Base-by-base conservation (phyloP, 805 yeast species). In the Martiniozyma abietophila region DNA sequence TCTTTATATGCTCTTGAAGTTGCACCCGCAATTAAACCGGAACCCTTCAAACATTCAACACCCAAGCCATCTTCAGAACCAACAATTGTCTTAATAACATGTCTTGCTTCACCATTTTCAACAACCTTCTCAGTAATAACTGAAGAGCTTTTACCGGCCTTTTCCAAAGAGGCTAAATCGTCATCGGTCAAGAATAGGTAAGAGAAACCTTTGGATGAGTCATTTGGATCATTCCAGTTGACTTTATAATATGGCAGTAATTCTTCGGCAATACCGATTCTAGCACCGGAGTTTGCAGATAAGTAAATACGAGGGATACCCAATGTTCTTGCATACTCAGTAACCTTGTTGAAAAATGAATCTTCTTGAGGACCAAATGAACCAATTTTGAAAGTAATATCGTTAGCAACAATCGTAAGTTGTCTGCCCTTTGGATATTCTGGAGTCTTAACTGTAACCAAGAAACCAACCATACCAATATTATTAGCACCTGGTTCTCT, bases 211-310 rank as follows among this genome's bases (percentile, higher is more conserved):
- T 82, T 81, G 17, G 74, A 70, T 41, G 85, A 94, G 41, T 75
- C 67, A 17, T 62, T 61, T 27, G 74, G 75, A 47, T 78, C 88
- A 47, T 77, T 81, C 99, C 99, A 92, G 36, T 89, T 85, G 44
- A 89, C 95, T 59, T 82, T 76, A 67, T 76, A 86, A 53, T 74
- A 71, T 40, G 96, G 92, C 36, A 92, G 70, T 43, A 92, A 69
- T 61, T 92, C 99, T 49, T 92, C 97, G 18, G 99, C 98, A 57
- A 92, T 75, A 54, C 98, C 98, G 44, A 92, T 83, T 68, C 99
- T 78, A 30, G 99, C 99, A 69, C 99, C 99, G 41, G 97, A 88
- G 72, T 92, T 92, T 19, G 98, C 99, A 49, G 96, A 84, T 48
- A 92, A 68, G 63, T 92, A 92, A 38, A 92, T 74, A 65, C 99